Evolutionary conservation across 2,329 filamentous ascomycete species (phyloP), one percentile per base, ranked within the genome.

Genomic region (Colletotrichum abscissum): DNA sequence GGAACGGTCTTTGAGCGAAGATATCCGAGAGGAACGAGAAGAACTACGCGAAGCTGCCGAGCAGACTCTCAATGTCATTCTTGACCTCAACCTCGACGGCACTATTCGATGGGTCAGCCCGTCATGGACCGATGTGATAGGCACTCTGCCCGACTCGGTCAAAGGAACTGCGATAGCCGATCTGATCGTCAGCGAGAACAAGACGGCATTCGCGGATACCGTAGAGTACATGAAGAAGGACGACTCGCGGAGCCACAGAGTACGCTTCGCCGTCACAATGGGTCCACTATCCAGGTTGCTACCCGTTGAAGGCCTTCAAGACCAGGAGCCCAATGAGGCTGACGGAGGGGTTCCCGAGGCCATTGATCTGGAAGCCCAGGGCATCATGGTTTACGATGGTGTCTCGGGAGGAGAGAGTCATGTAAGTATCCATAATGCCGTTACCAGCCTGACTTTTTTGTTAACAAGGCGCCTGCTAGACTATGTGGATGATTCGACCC

Each of bases 401-500:
- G 90, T 93, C 14, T 94, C 95, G 49, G 95, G 95, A 64, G 93
- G 92, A 69, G 94, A 97, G 81, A 97, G 94, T 79, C 96, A 98
- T 87, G 95, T 97, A 89, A 87, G 94, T 89, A 68, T 69, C 65
- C 12, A 33, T 7, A 46, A 12, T 70, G 7, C 63, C 38, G n/a
- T 55, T 66, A 19, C 52, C 28, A 2, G 4, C 14, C 28, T 8
- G 30, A 16, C 16, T 19, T 19, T 12, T 22, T 33, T n/a, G 42
- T 72, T 76, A 66, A 76, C 46, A 19, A 24, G 24, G 22, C 11
- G 30, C 35, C 14, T 42, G 63, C 42, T 78, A 98, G 94, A 97
- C 95, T 22, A 99, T 99, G 97, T 99, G 97, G 97, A 99, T 99
- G 95, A 91, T 99, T 77, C 94, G 97, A 76, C 97, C 96, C 2